A percentile compares a stretch with the other conserved stretches of the same genome.
phyloP scores from a whole-genome alignment of 1,284 basidiomycete genomes.

The Abortiporus biennis region DNA sequence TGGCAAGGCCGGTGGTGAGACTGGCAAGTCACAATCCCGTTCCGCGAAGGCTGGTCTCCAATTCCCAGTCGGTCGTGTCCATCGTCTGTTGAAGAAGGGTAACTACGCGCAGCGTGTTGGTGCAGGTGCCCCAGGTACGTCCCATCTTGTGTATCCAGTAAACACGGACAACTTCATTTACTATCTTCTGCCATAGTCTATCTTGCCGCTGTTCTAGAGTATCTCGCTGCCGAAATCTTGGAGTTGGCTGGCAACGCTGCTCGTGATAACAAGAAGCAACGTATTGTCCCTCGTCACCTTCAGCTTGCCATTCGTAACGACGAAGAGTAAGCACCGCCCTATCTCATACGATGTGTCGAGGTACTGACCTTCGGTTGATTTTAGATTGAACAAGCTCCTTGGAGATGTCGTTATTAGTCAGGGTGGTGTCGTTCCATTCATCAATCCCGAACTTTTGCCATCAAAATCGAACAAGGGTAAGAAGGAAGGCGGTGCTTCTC shows the following conservation, averaged over 20 bases:
- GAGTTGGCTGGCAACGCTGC: conserved; percentile 85
- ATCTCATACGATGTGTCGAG: background rate
- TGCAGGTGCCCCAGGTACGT: conserved; percentile 65
- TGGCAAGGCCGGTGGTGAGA: conserved; percentile 46
- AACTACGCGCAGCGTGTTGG: conserved; percentile 74
- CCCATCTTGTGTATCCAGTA: background rate
- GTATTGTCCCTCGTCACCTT: conserved; percentile 81
- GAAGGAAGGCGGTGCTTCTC: conserved; percentile 37
- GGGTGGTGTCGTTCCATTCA: conserved; percentile 76
- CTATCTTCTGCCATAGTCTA: conserved; percentile 54
- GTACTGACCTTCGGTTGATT: conserved; percentile 1
- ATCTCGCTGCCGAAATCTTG: conserved; percentile 83
- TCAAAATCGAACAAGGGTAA: conserved; percentile 57
- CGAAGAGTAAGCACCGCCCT: conserved; percentile 51
- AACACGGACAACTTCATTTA: no score
- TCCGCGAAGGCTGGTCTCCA: conserved; percentile 77
- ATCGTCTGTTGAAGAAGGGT: conserved; percentile 77
- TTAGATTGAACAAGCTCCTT: conserved; percentile 63
- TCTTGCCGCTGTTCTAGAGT: conserved; percentile 80
- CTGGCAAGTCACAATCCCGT: conserved; percentile 51
- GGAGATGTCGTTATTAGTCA: conserved; percentile 77
- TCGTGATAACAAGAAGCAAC: conserved; percentile 72
- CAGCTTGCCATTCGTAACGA: conserved; percentile 85
- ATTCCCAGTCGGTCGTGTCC: conserved; percentile 87
- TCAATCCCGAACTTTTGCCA: conserved; percentile 65